Base-by-base conservation (phyloP, 768 basidiomycete species). In the Hygrophoropsis aurantiaca region DNA sequence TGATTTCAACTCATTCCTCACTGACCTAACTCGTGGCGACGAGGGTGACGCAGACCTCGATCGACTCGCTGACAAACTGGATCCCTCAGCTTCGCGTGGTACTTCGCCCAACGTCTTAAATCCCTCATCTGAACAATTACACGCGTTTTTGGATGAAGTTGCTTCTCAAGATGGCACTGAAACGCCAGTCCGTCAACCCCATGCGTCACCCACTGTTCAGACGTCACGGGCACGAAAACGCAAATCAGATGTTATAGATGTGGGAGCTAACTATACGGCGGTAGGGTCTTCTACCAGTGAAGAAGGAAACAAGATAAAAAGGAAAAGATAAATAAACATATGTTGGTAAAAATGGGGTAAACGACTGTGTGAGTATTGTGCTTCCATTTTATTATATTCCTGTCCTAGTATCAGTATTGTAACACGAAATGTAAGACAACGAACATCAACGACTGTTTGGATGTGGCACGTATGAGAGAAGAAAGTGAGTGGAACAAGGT, bases 91-190 rank as follows among this genome's bases (percentile, higher is more conserved):
- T 9, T 66, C 56, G 6, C 57, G 49, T 30, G 63, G 66, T 23
- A 32, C 44, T 8, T 13, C 52, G 36, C 53, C 66, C 37, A 62
- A 64, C 43, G 56, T 69, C 3, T 60, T 59, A 11, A 62, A 50
- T 33, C 47, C 66, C 25, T 64, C 67, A 10, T 60, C 69, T 44
- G 62, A 72, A 46, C 69, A 68, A 46, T 51, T 75, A 21, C 62
- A 70, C 26, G 70, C 74, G 4, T 73, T 75, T 53, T 58, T 75
- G 43, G 74, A 75, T 44, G 74, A 72, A 47, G 72, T 72, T 6
- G 62, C 55, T 11, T 69, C 70, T 15, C 69, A 66, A 13, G 59
- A 66, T 20, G 57, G 64, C 44, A 41, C 26, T 9, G 60, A 52
- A 0, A 35, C 38, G 16, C 11, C 37, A 8, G 11, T 25, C 18